Evolutionary conservation across 345 rosid genomes (phyloP).

Genomic region (Gynandropsis gynandra): DNA sequence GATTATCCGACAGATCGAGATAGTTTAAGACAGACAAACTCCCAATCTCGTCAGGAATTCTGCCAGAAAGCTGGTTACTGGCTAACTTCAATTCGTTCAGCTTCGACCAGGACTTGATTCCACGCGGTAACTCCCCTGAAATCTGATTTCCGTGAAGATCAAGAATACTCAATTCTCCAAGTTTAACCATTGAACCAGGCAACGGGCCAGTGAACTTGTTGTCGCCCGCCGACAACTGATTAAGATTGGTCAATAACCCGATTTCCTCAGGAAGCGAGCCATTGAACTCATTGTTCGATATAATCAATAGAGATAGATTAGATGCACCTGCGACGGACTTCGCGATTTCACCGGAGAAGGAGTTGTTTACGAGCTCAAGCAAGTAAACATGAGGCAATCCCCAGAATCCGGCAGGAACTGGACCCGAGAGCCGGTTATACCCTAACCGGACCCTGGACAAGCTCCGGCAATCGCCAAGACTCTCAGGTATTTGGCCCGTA

Average conservation of each 20-base stretch:
- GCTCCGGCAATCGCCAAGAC: conserved; percentile 50
- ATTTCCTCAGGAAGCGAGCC: conserved; percentile 74
- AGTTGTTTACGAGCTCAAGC: conserved; percentile 57
- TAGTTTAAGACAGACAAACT: conserved; percentile 69
- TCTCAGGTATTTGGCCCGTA: conserved; percentile 60
- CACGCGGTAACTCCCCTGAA: conserved; percentile 61
- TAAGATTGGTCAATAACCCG: conserved; percentile 49
- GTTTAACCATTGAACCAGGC: conserved; percentile 58
- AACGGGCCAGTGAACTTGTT: conserved; percentile 58
- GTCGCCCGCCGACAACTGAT: conserved; percentile 48
- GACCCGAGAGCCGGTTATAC: conserved; percentile 63
- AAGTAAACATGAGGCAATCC: conserved; percentile 77
- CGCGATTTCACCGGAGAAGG: conserved; percentile 57
- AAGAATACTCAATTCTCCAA: conserved; percentile 52
- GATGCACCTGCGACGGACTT: conserved; percentile 55
- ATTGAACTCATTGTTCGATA: conserved; percentile 55
- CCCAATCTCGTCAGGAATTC: conserved; percentile 62
- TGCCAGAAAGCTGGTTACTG: conserved; percentile 48
- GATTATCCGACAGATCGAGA: conserved; percentile 77
- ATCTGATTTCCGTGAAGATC: conserved; percentile 66
- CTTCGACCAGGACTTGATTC: conserved; percentile 63
- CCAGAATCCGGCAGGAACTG: conserved; percentile 72
- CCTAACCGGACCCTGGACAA: conserved; percentile 69
- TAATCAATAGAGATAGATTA: conserved; percentile 52
- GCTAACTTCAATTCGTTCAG: conserved; percentile 79